Base-by-base conservation (phyloP, 495 filamentous ascomycete species). In the Tuber aestivum region DNA sequence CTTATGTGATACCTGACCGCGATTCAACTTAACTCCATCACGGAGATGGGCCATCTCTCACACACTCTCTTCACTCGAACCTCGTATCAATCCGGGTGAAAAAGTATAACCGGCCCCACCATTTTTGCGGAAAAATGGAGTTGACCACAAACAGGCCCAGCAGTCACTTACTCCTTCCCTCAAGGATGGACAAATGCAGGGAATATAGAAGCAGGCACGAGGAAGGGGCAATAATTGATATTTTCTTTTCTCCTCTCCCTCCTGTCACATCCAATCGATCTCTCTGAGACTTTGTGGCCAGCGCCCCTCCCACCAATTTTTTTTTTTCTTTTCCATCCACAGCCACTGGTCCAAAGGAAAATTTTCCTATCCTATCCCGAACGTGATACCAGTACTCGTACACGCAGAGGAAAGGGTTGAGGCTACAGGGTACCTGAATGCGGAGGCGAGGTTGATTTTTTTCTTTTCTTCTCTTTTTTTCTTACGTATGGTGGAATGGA, bases 191-290 rank as follows among this genome's bases (percentile, higher is more conserved):
- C 48, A 76, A 41, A 72, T 76, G 61, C 75, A 75, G 75, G 75
- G 75, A 40, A 69, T 76, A 72, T 40, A 78, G 75, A 73, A 40
- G 77, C 77, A 78, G 77, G 77, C 77, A 78, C 77, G 69, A 75
- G 27, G 41, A 74, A 77, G 70, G 41, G 41, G 65, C 32, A 70
- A 61, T 77, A 42, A 71, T 77, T 77, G 44, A 44, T 71, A 68
- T 65, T 73, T 61, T 61, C n/a, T 50, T 56, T 27, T 35, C 27
- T 12, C 14, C 56, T 32, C 14, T 32, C 27, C 56, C 27, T 65
- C 14, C 56, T 65, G 68, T 77, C 44, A 56, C 45, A 78, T 40
- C 76, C 76, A 79, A 79, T 79, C 72, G 56, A 71, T 71, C 50
- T 50, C 69, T 72, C 71, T 50, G 27, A 20, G 56, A 71, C 70